phyloP scores from a whole-genome alignment of 495 filamentous ascomycete species.

The Penicillium cosmopolitanum region DNA sequence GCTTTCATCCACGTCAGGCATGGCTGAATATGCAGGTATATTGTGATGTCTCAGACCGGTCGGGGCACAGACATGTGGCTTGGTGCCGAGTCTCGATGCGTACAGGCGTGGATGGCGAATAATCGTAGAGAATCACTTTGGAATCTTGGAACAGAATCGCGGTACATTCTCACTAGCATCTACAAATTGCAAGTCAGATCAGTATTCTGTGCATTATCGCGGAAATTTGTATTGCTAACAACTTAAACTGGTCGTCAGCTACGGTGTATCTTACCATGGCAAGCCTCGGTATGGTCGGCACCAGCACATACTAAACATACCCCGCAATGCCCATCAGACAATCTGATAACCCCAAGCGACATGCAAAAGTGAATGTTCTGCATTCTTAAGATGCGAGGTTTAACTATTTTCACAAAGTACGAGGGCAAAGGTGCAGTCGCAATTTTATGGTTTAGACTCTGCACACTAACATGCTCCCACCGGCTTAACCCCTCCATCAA shows the following conservation, averaged over 20 bases:
- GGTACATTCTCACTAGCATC: background rate
- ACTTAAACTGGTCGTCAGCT: background rate
- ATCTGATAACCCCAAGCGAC: background rate
- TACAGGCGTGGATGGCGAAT: background rate
- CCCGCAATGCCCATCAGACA: background rate
- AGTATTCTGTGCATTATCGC: background rate
- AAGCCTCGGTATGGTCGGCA: background rate
- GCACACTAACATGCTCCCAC: background rate
- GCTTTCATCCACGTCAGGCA: slow-evolving; percentile 3
- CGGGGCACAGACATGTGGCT: background rate
- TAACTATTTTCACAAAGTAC: background rate
- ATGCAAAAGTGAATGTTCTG: background rate
- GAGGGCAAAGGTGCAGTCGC: background rate
- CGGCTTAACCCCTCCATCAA: background rate
- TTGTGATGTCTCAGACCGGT: background rate
- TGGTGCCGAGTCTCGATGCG: background rate
- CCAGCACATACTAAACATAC: background rate
- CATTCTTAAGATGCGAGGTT: background rate
- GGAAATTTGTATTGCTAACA: background rate
- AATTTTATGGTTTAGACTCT: background rate
- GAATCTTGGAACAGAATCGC: background rate
- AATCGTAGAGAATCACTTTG: background rate
- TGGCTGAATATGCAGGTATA: background rate
- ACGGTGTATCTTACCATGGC: background rate
- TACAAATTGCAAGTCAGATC: background rate